Evolutionary conservation across 495 filamentous ascomycete genomes (phyloP), one percentile per base, ranked within the genome.

Genomic region (Xylaria castorea): DNA sequence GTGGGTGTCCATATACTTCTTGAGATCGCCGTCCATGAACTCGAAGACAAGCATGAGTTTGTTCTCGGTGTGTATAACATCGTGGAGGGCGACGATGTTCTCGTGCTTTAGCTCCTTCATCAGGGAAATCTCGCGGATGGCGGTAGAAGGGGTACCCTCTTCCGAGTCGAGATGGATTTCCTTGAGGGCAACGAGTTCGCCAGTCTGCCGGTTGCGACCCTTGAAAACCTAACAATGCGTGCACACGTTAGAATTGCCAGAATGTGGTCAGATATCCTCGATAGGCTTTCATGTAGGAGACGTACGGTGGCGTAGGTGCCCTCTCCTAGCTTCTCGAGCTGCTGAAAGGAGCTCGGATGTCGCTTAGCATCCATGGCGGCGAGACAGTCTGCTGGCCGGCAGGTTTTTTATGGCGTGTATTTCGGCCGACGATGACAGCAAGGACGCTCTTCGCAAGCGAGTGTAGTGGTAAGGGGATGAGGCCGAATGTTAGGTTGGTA

Each of bases 61-160:
- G 85, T 98, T 97, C 83, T 99, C 96, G 68, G 96, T 98, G 80
- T 99, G 96, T 76, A 99, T 98, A 42, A 99, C 97, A 84, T 99
- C 97, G 85, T 98, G 92, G 1, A 99, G 91, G 62, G 93, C 95
- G 69, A 99, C 95, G 71, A 98, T 98, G 80, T 97, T 97, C 77
- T 97, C 93, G 83, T 99, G 94, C 82, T 97, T 98, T 78, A 98
- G 89, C 82, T 99, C 96, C 83, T 99, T 99, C 92, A 99, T 97
- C 38, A 99, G 86, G 0, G 94, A 97, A 78, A 99, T 99, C 83
- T 99, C 96, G 58, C 96, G 94, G 80, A 99, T 99, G 46, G 96
- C 96, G 16, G 96, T 99, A n/a, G 92, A 95, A 0, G 96, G 96
- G 0, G 97, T 98, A 62, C 96, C 96, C 85, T 99, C 96, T 87